Percentiles rank a stretch among this genome's conserved stretches.
Conservation (phyloP, 2,329 filamentous ascomycete species). For the Juglanconis sp. region DNA sequence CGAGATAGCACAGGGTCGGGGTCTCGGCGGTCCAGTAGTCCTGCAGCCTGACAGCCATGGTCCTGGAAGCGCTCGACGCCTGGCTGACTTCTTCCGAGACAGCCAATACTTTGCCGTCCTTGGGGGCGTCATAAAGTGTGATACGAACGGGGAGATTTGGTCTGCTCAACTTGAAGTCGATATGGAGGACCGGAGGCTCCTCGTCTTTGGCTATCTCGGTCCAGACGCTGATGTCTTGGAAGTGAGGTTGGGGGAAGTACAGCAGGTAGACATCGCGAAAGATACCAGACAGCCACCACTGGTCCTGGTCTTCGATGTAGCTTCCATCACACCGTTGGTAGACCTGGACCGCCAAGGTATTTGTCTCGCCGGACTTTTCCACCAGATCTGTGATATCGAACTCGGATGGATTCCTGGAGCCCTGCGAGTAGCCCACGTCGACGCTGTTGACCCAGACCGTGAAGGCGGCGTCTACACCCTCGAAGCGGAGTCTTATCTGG, state of each 20-base stretch:
- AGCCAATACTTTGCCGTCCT: slow-evolving; percentile 27
- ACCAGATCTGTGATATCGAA: slow-evolving; percentile 64
- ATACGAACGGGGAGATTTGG: slow-evolving; percentile 20
- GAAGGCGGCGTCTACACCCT: slow-evolving; percentile 72
- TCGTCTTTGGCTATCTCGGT: slow-evolving; percentile 52
- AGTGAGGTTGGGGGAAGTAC: slow-evolving; percentile 50
- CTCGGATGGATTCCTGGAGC: slow-evolving; percentile 68
- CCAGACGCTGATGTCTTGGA: slow-evolving; percentile 54
- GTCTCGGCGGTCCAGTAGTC: slow-evolving; percentile 58
- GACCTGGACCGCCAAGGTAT: slow-evolving; percentile 62
- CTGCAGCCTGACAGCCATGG: slow-evolving; percentile 42
- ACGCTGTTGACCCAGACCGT: slow-evolving; percentile 68
- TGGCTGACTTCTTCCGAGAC: slow-evolving; percentile 22
- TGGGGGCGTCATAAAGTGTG: slow-evolving; percentile 15
- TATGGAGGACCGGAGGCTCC: slow-evolving; percentile 43
- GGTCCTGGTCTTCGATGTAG: slow-evolving; percentile 67
- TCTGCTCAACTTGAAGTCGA: slow-evolving; percentile 34
- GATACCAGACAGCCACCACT: slow-evolving; percentile 59
- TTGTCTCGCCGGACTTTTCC: slow-evolving; percentile 36
- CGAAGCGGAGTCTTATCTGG: slow-evolving; percentile 67
- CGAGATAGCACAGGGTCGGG: slow-evolving; percentile 47
- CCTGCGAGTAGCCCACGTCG: slow-evolving; percentile 69
- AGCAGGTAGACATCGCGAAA: slow-evolving; percentile 61
- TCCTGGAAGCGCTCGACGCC: slow-evolving; percentile 20
- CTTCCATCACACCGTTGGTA: slow-evolving; percentile 71